Base-by-base conservation (phyloP, 345 rosid genomes). In the Abelmoschus esculentus region DNA sequence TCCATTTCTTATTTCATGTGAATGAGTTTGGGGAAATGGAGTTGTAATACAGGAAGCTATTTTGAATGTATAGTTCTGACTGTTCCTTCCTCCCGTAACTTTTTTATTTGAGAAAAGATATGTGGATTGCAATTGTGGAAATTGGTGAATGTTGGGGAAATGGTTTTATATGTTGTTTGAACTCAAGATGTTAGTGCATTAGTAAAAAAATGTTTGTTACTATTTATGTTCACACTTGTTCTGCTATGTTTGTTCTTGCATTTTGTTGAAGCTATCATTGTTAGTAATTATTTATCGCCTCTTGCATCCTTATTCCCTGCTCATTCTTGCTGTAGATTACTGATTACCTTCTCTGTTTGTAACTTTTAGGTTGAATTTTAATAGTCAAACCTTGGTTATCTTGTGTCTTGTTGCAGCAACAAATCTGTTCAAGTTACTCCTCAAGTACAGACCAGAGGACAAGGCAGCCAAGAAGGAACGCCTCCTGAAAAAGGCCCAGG, bases 371-470 rank as follows among this genome's bases (percentile, higher is more conserved):
- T 5, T 18, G 19, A 22, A 11, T 1, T 56, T 56, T 26, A 11
- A 56, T 11, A 7, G 4, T 28, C 12, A 26, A 32, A 47, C 4
- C 14, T 9, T 50, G 7, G 9, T 9, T 15, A 46, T 66, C 54
- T 22, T 3, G n/a, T 31, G 8, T 50, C 28, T 26, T 50, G 19
- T 59, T 47, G 17, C 86, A 88, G 90, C 93, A 7, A 78, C 89
- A 4, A 83, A 62, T 47, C 80, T 86, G 67, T 86, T 89, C 75
- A 89, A 83, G 86, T 61, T 88, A 82, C 79, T 88, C 18, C 87
- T 88, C 42, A 88, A 88, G 74, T 86, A 86, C 71, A 78, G 90
- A 72, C 90, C 93, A 0, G 91, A 86, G 78, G 89, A 89, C 77
- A 83, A 76, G 73, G 89, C 80, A 3, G 86, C 83, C 13, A 89